Evolutionary conservation across 2,329 filamentous ascomycete species (phyloP).

Genomic region (Colletotrichum sp.): DNA sequence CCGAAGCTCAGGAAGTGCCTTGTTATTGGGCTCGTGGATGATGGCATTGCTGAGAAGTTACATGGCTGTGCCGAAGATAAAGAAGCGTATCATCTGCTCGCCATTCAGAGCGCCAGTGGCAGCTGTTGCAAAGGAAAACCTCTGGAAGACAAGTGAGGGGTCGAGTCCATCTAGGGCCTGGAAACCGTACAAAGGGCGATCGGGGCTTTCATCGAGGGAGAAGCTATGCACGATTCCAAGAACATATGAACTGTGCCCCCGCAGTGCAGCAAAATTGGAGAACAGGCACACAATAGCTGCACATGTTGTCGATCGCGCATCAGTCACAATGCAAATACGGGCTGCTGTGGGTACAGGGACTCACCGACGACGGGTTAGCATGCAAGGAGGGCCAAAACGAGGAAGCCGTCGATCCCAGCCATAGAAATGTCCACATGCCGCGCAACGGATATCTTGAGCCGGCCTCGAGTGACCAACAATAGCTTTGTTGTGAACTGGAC

Average conservation of each 20-base stretch:
- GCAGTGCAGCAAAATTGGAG: constrained; percentile 1
- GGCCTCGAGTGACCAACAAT: constrained; percentile 47
- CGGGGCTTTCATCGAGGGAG: constrained; percentile 37
- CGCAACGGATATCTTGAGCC: constrained; percentile 47
- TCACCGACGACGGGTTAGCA: constrained; percentile 33
- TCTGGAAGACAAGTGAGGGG: constrained; percentile 32
- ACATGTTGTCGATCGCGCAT: constrained; percentile 35
- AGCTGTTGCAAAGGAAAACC: constrained; percentile 35
- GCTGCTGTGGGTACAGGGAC: constrained; percentile 27
- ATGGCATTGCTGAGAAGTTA: background rate
- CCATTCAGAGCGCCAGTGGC: constrained; percentile 26
- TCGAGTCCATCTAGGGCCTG: constrained; percentile 36
- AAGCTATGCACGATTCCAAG: constrained; percentile 33
- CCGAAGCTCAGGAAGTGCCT: constrained; percentile 35
- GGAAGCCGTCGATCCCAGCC: constrained; percentile 30
- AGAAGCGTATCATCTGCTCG: background rate
- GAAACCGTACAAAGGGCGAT: constrained; percentile 40
- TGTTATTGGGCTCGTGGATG: background rate
- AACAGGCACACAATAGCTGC: constrained; percentile 35
- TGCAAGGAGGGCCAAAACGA: constrained; percentile 29
- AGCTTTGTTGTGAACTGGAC: constrained; percentile 28
- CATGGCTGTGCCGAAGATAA: background rate
- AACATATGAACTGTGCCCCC: background rate
- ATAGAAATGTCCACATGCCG: constrained; percentile 39
- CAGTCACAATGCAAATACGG: constrained; percentile 39